phyloP scores from a whole-genome alignment of 495 filamentous ascomycete genomes.

The Talaromyces proteolyticus region DNA sequence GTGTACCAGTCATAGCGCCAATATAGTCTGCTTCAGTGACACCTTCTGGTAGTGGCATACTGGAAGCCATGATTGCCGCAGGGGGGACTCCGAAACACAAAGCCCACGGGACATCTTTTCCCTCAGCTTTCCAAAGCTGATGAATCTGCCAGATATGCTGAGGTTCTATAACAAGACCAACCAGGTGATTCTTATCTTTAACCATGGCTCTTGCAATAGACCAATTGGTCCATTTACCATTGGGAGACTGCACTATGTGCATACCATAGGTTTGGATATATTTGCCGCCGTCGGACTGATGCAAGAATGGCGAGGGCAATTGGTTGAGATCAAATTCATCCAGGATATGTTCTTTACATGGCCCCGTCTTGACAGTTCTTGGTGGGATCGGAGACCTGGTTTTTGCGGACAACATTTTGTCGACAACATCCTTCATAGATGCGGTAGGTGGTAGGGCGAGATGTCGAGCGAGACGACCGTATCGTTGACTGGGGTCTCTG shows the following conservation, averaged over 20 bases:
- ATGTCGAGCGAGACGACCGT: slow-evolving; percentile 24
- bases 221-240: slow-evolving; percentile 33
- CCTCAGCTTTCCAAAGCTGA: slow-evolving; percentile 29
- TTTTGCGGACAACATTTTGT: slow-evolving; percentile 20
- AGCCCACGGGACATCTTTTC: slow-evolving; percentile 29
- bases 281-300: slow-evolving; percentile 29
- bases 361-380: slow-evolving; percentile 17
- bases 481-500: slow-evolving; percentile 9
- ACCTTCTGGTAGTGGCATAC: slow-evolving; percentile 31
- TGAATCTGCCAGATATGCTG: slow-evolving; percentile 29
- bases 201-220: slow-evolving; percentile 35
- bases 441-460: slow-evolving; percentile 23
- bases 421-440: slow-evolving; percentile 18
- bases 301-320: slow-evolving; percentile 26
- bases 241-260: slow-evolving; percentile 27
- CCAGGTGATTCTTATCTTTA: slow-evolving; percentile 20
- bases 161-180: slow-evolving; percentile 20
- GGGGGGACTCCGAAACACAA: slow-evolving; percentile 31
- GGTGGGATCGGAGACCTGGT: slow-evolving; percentile 17
- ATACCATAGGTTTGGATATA: slow-evolving; percentile 34
- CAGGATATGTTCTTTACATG: slow-evolving; percentile 24
- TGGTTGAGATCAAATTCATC: slow-evolving; percentile 27
- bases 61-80: slow-evolving; percentile 28
- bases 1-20: slow-evolving; percentile 22
- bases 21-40: slow-evolving; percentile 29